Evolutionary conservation across 1,284 basidiomycete genomes (phyloP).

Genomic region (Fomitiporia mediterranea): DNA sequence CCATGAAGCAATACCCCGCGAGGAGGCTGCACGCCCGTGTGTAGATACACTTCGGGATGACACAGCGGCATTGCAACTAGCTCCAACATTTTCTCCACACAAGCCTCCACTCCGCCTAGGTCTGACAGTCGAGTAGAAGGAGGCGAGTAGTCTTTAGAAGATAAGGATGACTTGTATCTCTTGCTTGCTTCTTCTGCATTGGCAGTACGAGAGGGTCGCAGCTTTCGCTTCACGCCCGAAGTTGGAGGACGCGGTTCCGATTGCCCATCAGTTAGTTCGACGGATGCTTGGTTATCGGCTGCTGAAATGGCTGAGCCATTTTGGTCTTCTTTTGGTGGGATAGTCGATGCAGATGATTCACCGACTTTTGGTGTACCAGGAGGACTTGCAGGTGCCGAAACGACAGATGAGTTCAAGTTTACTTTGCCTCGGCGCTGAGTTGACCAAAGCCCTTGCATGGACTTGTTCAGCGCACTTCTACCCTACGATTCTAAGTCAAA

Average conservation of each 20-base stretch:
- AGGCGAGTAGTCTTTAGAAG: constrained; percentile 55
- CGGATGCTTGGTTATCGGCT: constrained; percentile 8
- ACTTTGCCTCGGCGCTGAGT: constrained; percentile 55
- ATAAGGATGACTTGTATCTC: constrained; percentile 40
- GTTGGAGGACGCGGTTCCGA: constrained; percentile 26
- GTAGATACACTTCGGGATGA: constrained; percentile 93
- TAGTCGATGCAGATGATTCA: constrained; percentile 22
- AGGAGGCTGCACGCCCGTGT: constrained; percentile 90
- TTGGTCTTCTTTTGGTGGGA: no score
- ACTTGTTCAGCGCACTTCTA: constrained; percentile 65
- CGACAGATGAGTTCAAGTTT: constrained; percentile 53
- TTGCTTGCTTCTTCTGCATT: constrained; percentile 49
- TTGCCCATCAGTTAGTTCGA: constrained; percentile 25
- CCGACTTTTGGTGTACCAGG: constrained; percentile 29
- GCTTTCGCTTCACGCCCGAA: constrained; percentile 51
- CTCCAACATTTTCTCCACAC: constrained; percentile 91
- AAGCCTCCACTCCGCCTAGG: constrained; percentile 83
- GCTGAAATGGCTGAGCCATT: no score
- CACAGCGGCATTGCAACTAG: constrained; percentile 92
- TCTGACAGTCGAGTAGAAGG: constrained; percentile 74
- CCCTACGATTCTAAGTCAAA: constrained; percentile 37
- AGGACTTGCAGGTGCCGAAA: constrained; percentile 24
- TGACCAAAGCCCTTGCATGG: constrained; percentile 75
- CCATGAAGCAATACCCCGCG: constrained; percentile 94
- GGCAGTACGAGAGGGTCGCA: constrained; percentile 41